Evolutionary conservation across 331 rosid species (phyloP), one percentile per base, ranked within the genome.

Genomic region (Quercus tomentella): DNA sequence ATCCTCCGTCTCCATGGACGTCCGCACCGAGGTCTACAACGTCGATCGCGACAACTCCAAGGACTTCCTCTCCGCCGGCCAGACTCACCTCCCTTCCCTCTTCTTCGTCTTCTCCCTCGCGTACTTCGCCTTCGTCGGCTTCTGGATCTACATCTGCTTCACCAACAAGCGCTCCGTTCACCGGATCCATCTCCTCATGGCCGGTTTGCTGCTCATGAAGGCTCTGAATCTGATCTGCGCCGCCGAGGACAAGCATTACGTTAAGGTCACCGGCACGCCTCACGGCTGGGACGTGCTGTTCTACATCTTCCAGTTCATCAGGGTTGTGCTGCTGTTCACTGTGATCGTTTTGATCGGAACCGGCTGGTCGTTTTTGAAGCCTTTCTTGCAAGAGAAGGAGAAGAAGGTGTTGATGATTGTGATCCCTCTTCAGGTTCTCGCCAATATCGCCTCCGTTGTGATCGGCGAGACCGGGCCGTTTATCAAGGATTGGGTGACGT

Each of bases 221-320:
- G 97, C 91, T 4, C 23, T 94, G 71, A 94, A 94, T 68, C 86
- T 94, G 62, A 88, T 94, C 56, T 89, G 92, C 43, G 98, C 97
- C 6, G 97, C 97, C 2, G 97, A 87, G 88, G 94, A 94, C 67
- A 92, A 88, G 75, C 97, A 94, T 45, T 92, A 88, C 56, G 90
- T 94, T 4, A 94, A 94, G 70, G 90, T 79, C 78, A 89, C 94
- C 4, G 98, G 98, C 3, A 88, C 94, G 2, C 93, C 98, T 0
- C 98, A 94, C 37, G 98, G 98, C 0, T 92, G 98, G 98, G 97
- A 94, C 25, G 94, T 94, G 4, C 23, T 94, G 84, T 94, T 94
- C 78, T 94, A 94, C 56, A 94, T 94, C 16, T 94, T 94, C 37
- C 96, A 94, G 84, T 92, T 90, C 25, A 89, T 94, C 31, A 89